Base-by-base conservation (phyloP, 768 basidiomycete genomes). In the Pleurotus tuoliensis region DNA sequence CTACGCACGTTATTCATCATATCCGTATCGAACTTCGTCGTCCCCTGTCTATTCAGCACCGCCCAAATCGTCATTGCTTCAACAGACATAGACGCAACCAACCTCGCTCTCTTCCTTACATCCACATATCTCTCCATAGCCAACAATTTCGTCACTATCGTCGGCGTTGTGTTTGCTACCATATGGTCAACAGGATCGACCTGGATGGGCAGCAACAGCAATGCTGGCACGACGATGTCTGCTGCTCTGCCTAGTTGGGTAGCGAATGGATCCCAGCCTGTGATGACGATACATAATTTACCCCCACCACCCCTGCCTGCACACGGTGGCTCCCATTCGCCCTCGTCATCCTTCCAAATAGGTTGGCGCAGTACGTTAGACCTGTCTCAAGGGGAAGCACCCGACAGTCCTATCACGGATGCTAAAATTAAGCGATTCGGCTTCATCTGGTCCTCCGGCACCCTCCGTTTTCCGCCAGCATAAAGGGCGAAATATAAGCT, bases 91-190 rank as follows among this genome's bases (percentile, higher is more conserved):
- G 44, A 56, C 16, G 25, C 45, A 47, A 48, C 45, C 45, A 47
- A 56, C 15, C 15, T 40, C 5, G 55, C 60, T 5, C 56, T 62
- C 44, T 67, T 65, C 53, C 58, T 66, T 27, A 66, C 65, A 15
- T 59, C 62, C 3, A 47, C 55, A 37, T 66, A 67, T 25, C 58
- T 67, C 12, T 60, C 63, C 45, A 61, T 65, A 27, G 62, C 66
- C 38, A 67, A 69, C 44, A 57, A 58, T n/a, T 69, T 69, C 52
- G 59, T 72, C 12, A 63, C 66, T n/a, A 71, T 74, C 37, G 64
- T 74, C 18, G 71, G 73, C 2, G 66, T 74, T 13, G 67, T 72
- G 22, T 71, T 73, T 38, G 71, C 72, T 5, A 73, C 72, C 0
- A 61, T 73, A 9, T 73, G 71, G 71, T 64, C 67, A 1, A 60